Conservation (phyloP, 2,329 filamentous ascomycete genomes). For the Aspergillus hortae region DNA sequence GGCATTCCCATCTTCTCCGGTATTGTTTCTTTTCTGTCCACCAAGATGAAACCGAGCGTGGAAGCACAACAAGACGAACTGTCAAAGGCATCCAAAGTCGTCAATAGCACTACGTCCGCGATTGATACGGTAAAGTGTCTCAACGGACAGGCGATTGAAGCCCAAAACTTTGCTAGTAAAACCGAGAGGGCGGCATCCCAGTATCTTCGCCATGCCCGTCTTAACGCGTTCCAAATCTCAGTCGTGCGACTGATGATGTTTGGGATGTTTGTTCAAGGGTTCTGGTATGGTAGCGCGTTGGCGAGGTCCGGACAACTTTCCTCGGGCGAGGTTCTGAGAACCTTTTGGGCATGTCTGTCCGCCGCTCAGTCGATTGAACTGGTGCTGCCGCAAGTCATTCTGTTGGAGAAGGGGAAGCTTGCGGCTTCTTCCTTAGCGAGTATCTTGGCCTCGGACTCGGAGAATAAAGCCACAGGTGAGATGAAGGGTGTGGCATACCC, state of each 20-base stretch:
- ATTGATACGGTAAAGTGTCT: constrained; percentile 87
- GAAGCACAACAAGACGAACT: constrained; percentile 65
- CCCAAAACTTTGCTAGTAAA: constrained; percentile 59
- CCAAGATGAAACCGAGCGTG: constrained; percentile 63
- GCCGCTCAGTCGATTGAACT: constrained; percentile 72
- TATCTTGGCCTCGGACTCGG: constrained; percentile 35
- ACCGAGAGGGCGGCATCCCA: constrained; percentile 57
- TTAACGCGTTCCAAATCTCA: constrained; percentile 68
- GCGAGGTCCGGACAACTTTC: constrained; percentile 57
- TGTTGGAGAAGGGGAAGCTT: constrained; percentile 73
- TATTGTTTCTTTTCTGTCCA: constrained; percentile 58
- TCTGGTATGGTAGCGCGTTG: constrained; percentile 78
- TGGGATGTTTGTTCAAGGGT: constrained; percentile 79
- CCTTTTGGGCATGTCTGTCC: constrained; percentile 78
- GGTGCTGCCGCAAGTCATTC: constrained; percentile 71
- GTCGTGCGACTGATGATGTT: constrained; percentile 71
- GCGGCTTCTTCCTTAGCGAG: constrained; percentile 63
- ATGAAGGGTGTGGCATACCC: constrained; percentile 31
- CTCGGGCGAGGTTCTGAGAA: constrained; percentile 70
- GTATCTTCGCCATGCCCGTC: constrained; percentile 66
- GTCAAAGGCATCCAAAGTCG: constrained; percentile 66
- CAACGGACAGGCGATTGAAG: constrained; percentile 70
- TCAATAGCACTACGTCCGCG: constrained; percentile 64
- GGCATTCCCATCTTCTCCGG: constrained; percentile 66
- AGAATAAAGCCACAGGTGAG: constrained; percentile 18